Evolutionary conservation across 2,329 filamentous ascomycete genomes (phyloP), one percentile per base, ranked within the genome.

Genomic region (Fusarium musae): DNA sequence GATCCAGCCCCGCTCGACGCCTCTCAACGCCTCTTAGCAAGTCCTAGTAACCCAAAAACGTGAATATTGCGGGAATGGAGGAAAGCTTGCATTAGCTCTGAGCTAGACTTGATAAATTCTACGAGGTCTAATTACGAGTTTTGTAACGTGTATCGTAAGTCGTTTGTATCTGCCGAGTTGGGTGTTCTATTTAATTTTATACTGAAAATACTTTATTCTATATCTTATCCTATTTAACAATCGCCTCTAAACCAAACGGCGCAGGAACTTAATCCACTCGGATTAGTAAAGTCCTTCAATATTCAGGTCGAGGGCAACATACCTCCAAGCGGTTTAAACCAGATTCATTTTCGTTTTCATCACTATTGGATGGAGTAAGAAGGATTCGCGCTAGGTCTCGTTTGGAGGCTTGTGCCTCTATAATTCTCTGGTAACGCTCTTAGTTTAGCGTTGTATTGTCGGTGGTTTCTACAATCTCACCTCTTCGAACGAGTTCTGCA

Each of bases 111-210:
- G 2, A 9, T 21, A 21, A 28, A 21, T 10, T 28, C 17, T 21
- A 28, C 17, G 3, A 28, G 44, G 15, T 21, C 19, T 15, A 21
- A 47, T 21, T 10, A 47, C 1, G 28, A 3, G n/a, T 23, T 26
- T 5, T 4, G 5, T 3, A 26, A 9, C 23, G 26, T 5, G 3
- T 10, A 26, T 19, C 10, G 4, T 3, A 26, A 44, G 23, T 4
- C 17, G 12, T 26, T 3, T 17, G 3, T 44, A 26, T 26, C n/a
- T 17, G 16, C n/a, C 7, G 6, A 8, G 5, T 8, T 11, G 4
- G 4, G 1, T 23, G 11, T 17, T 4, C 10, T 23, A 2, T 23
- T n/a, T 43, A 23, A 6, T 7, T 43, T 5, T 4, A 11, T 6
- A 4, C 15, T 17, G 9, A 43, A 11, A 11, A 17, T 11, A 15